Conservation (phyloP, 1,284 basidiomycete genomes). For the Ceratobasidium sp. region DNA sequence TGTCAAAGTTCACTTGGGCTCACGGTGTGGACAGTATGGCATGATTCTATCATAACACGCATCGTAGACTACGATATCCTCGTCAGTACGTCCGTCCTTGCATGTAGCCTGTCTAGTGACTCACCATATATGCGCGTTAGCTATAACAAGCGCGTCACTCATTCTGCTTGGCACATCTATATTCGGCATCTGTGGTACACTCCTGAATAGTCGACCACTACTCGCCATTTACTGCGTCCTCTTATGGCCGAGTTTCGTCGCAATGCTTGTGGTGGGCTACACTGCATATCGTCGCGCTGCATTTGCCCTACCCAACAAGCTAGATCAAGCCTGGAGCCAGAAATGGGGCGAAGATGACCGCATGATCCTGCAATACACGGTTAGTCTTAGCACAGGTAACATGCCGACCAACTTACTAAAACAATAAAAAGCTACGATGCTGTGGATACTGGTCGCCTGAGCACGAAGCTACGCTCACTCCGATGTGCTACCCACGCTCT, state of each 20-base stretch:
- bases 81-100: constrained; percentile 49
- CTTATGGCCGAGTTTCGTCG: constrained; percentile 73
- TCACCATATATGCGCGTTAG: constrained; percentile 52
- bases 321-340: constrained; percentile 77
- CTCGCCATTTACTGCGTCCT: constrained; percentile 76
- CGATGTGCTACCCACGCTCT: constrained; percentile 72
- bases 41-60: constrained; percentile 63
- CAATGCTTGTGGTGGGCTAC: constrained; percentile 75
- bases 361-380: constrained; percentile 70
- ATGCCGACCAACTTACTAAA: neutral
- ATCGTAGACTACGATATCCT: constrained; percentile 68
- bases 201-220: constrained; percentile 79
- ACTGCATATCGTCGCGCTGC: constrained; percentile 73
- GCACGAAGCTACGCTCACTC: constrained; percentile 70
- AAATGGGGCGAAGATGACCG: constrained; percentile 68
- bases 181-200: constrained; percentile 71
- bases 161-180: constrained; percentile 71
- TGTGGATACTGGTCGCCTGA: constrained; percentile 77
- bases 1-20: constrained; percentile 23
- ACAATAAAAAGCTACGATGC: constrained; percentile 61
- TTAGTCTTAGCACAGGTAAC: constrained; percentile 3
- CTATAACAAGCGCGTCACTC: constrained; percentile 69
- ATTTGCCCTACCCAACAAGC: constrained; percentile 77
- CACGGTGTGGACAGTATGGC: constrained; percentile 26
- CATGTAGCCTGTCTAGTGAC: neutral